These are phyloP conservation scores for Eutypa lata DNA, from an alignment of 2,329 filamentous ascomycete genomes.

Conservation along the genomic window DNA sequence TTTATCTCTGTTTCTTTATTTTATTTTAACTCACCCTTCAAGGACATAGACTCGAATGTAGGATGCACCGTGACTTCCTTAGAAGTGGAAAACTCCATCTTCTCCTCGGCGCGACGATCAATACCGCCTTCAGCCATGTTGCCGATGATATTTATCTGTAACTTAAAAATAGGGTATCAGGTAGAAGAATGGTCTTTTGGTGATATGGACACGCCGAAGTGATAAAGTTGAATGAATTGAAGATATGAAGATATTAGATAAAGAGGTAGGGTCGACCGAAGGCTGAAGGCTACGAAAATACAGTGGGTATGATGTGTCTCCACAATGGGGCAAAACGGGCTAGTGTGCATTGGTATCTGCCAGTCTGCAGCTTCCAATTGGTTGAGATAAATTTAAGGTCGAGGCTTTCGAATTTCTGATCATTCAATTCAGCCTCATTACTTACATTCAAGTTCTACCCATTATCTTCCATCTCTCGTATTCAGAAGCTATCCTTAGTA, in stretches of 20 bases:
- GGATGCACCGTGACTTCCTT: constrained; percentile 96
- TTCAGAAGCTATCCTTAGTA: no score
- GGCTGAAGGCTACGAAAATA: not conserved
- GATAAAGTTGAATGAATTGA: not conserved
- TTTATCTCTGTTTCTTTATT: no score
- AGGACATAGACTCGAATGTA: constrained; percentile 91
- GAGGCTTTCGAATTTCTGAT: constrained; percentile 12
- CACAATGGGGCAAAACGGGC: no score
- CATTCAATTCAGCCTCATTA: constrained; percentile 16
- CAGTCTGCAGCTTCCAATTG: constrained; percentile 8
- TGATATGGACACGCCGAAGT: not conserved
- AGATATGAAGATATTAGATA: not conserved
- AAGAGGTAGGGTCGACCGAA: no score
- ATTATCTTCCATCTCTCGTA: constrained; percentile 1
- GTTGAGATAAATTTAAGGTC: constrained; percentile 6
- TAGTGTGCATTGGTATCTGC: no score
- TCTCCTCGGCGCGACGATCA: constrained; percentile 90
- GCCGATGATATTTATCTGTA: constrained; percentile 13
- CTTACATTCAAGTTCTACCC: not conserved
- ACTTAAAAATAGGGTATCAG: not conserved
- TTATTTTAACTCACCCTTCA: constrained; percentile 81
- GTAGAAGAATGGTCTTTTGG: not conserved
- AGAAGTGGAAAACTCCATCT: constrained; percentile 97
- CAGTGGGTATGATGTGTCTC: not conserved
- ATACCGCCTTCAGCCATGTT: constrained; percentile 85